Percentiles rank a stretch among this genome's conserved stretches.
phyloP scores from a whole-genome alignment of 1,284 basidiomycete species.

The Ceratobasidium sp. region DNA sequence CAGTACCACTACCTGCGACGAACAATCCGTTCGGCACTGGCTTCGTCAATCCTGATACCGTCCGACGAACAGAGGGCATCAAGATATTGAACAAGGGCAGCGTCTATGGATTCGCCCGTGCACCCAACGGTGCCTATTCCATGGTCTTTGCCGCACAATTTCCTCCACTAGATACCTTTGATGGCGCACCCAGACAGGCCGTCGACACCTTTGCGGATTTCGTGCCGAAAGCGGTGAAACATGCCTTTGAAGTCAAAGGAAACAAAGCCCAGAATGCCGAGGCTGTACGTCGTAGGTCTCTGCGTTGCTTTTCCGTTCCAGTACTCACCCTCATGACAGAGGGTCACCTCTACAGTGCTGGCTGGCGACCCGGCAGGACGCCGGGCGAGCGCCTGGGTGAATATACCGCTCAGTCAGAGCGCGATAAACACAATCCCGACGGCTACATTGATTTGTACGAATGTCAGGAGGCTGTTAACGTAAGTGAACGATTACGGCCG shows the following conservation, averaged over 20 bases:
- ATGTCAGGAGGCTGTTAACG: not conserved
- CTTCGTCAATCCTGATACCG: not conserved
- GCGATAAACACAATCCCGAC: not conserved
- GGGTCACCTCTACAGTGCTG: not conserved
- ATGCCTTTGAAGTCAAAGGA: not conserved
- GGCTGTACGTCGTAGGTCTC: not conserved
- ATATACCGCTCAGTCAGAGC: not conserved
- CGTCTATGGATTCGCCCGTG: not conserved
- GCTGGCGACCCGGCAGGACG: conserved; percentile 4
- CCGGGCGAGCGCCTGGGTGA: not conserved
- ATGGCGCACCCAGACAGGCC: not conserved
- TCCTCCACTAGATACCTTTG: not conserved
- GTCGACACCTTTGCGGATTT: not conserved
- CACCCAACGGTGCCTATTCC: not conserved
- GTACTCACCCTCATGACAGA: not conserved
- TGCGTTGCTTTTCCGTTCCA: not conserved
- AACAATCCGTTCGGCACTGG: not conserved
- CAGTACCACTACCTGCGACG: not conserved
- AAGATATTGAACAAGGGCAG: not conserved
- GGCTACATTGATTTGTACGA: conserved; percentile 2
- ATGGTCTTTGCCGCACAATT: conserved; percentile 2
- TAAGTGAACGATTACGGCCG: not conserved
- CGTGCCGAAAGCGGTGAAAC: not conserved
- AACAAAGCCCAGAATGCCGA: not conserved
- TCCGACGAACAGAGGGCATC: not conserved